Base-by-base conservation (phyloP, 768 basidiomycete genomes). In the Glaciozyma antarctica region DNA sequence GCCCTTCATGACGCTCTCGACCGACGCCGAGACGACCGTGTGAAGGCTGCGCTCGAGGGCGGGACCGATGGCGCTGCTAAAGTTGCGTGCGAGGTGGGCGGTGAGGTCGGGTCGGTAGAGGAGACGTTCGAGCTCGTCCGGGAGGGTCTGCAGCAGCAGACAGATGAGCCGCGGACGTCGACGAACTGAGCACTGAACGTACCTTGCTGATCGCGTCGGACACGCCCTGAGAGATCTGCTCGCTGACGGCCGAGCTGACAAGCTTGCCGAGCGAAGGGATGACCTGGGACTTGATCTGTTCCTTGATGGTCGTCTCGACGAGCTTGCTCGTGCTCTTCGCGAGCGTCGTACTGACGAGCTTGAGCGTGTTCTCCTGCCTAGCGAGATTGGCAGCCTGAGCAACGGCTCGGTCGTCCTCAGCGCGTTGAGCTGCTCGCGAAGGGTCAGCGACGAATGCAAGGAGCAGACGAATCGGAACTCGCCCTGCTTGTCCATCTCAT, bases 401-500 rank as follows among this genome's bases (percentile, higher is more conserved):
- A 64, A 84, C 83, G 30, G 81, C 81, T 66, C 88, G 85, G 58
- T 84, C 84, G 52, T 90, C 89, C 73, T 91, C 90, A 70, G 90
- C 79, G 51, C 88, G 87, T 82, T 85, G 84, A 73, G 90, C 90
- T 91, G 74, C 30, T 12, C 15, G 26, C n/a, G 21, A 30, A 2
- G 24, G 0, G n/a, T 38, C 51, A 28, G n/a, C 58, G 45, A 19
- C 28, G 5, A 10, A 12, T 17, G 3, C 52, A 15, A 12, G 52
- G n/a, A 19, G 43, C 61, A 32, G 45, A 71, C 62, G 63, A 45
- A 28, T 60, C 13, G 44, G 65, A 30, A 79, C 87, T 76, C 69
- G 90, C 90, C 85, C 76, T 91, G 88, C 77, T 86, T 90, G 73
- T 91, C 90, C 81, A 92, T 85, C 77, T 92, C 90, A 78, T 88